Evolutionary conservation across 306 rosid genomes (phyloP).

Genomic region (Rosa rugosa): DNA sequence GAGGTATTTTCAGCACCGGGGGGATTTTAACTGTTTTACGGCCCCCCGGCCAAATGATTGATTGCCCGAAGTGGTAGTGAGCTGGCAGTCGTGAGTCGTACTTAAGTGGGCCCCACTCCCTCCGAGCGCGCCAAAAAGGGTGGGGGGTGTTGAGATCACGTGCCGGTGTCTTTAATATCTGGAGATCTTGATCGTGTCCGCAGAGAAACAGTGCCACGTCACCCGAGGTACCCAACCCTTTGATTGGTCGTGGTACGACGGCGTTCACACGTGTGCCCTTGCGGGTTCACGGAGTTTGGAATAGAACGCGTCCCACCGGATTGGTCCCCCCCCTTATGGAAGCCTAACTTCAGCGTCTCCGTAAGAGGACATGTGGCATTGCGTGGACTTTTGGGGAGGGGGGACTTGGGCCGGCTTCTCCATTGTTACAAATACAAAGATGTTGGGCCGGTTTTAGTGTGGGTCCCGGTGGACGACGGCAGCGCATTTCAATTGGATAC

Average conservation of each 20-base stretch:
- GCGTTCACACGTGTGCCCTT: conserved; percentile 8
- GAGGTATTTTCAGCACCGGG: background rate
- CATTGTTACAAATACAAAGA: background rate
- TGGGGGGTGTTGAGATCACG: conserved; percentile 1
- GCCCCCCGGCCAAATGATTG: conserved; percentile 1
- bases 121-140: background rate
- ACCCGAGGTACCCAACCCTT: background rate
- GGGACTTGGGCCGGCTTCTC: conserved; percentile 16
- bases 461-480: conserved; percentile 9
- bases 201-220: background rate
- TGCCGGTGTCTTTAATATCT: conserved; percentile 4
- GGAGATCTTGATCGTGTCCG: background rate
- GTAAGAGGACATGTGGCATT: background rate
- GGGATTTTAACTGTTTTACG: background rate
- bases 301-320: background rate
- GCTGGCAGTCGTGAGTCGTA: conserved; percentile 22
- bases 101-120: background rate
- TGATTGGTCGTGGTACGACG: background rate
- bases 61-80: conserved; percentile 3
- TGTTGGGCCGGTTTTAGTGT: conserved; percentile 3
- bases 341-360: background rate
- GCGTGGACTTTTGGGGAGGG: background rate
- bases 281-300: background rate
- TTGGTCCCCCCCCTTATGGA: too few relatives aligned
- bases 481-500: too few relatives aligned